Evolutionary conservation across 257 asterid genomes (phyloP), one percentile per base, ranked within the genome.

Genomic region (Solanum dulcamara): DNA sequence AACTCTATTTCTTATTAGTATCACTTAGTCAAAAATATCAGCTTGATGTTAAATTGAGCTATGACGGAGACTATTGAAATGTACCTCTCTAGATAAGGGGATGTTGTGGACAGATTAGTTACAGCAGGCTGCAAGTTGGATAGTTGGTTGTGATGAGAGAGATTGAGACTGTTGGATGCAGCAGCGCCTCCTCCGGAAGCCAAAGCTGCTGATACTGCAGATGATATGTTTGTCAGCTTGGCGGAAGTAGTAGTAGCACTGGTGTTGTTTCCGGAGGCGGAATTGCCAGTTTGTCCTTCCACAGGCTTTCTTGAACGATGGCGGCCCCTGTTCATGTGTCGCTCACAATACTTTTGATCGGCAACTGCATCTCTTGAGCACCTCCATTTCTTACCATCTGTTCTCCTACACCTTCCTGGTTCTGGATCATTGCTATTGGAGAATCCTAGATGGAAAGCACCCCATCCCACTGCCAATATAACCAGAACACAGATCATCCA

Each of bases 251-350:
- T 20, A 68, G 30, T 3, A 66, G 40, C 74, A 66, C 35, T 14
- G 70, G 87, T 81, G 87, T 85, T 81, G 87, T 86, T 81, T 81
- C 84, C 90, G 14, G 93, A 6, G 87, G 90, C 90, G 87, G 92
- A 80, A 87, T 88, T 90, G 91, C 91, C 93, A 28, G 97, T 18
- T 86, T 92, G 97, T 77, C 91, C 91, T 97, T 97, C 99, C 99
- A 97, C 99, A 93, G 97, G 99, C 99, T 97, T 97, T 97, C 99
- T 97, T 97, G 99, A 97, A 95, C 99, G 98, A 82, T 95, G 99
- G 87, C 99, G 99, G 90, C 99, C 98, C 86, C 99, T 87, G 89
- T 97, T 97, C 93, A 97, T 93, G 81, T 97, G 99, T 80, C 99
- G 95, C 88, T 97, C 99, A 83, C 99, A 97, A 85, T 95, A 97